Conservation (phyloP, 2,329 filamentous ascomycete genomes). For the Pseudovirgaria hyperparasitica region DNA sequence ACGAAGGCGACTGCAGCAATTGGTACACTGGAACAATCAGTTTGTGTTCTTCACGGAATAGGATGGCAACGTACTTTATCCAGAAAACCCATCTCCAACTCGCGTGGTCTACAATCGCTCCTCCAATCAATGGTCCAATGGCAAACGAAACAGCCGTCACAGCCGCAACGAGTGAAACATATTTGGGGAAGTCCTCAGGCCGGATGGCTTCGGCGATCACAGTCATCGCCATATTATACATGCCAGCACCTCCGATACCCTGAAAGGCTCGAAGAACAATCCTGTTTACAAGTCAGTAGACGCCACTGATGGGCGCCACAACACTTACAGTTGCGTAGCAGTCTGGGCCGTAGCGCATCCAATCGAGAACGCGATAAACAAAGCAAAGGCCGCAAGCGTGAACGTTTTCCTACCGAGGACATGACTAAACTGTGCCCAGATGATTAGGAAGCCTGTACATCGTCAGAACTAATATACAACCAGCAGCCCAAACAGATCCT, state of each 20-base stretch:
- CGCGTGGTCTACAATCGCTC: slow-evolving; percentile 7
- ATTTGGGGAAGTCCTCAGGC: slow-evolving; percentile 3
- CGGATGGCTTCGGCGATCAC: slow-evolving; percentile 16
- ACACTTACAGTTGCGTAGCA: slow-evolving; percentile 13
- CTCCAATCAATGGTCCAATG: slow-evolving; percentile 13
- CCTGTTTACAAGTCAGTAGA: slow-evolving; percentile 5
- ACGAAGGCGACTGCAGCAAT: slow-evolving; percentile 1
- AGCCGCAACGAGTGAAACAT: slow-evolving; percentile 2
- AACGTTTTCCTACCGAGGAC: slow-evolving; percentile 16
- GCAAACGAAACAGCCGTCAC: slow-evolving; percentile 3
- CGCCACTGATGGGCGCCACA: background rate
- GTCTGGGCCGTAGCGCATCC: slow-evolving; percentile 19
- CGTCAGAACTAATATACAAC: background rate
- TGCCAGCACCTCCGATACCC: slow-evolving; percentile 18
- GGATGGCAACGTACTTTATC: slow-evolving; percentile 12
- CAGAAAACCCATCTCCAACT: slow-evolving; percentile 22
- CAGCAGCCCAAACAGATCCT: slow-evolving; percentile 1
- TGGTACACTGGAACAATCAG: slow-evolving; percentile 4
- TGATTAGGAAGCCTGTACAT: slow-evolving; percentile 15
- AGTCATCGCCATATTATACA: slow-evolving; percentile 14
- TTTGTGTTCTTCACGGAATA: slow-evolving; percentile 2
- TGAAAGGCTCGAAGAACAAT: slow-evolving; percentile 19
- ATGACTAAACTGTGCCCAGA: slow-evolving; percentile 21
- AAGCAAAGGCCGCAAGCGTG: slow-evolving; percentile 11
- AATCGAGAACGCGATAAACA: slow-evolving; percentile 16